phyloP scores from a whole-genome alignment of 2,329 filamentous ascomycete genomes.

The Diaporthe eres region DNA sequence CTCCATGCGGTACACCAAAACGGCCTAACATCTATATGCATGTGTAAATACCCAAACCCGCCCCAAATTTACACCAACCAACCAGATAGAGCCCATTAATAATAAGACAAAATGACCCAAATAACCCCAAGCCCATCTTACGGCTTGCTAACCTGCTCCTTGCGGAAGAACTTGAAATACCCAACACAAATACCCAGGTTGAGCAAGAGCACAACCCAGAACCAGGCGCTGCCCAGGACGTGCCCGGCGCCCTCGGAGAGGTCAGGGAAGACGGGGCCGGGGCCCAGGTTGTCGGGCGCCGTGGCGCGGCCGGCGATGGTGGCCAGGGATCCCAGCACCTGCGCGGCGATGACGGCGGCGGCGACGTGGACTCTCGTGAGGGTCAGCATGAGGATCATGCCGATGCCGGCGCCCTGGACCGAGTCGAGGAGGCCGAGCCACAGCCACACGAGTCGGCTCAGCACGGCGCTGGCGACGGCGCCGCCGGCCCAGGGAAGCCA shows the following conservation, averaged over 20 bases:
- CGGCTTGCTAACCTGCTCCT: conserved; percentile 42
- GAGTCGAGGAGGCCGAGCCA: conserved; percentile 76
- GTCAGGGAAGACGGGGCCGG: conserved; percentile 73
- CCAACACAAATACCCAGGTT: conserved; percentile 70
- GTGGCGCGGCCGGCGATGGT: conserved; percentile 73
- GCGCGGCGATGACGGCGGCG: conserved; percentile 70
- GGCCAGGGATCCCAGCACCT: conserved; percentile 72
- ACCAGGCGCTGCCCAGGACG: conserved; percentile 65
- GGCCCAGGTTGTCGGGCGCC: conserved; percentile 71
- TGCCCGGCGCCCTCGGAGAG: conserved; percentile 61
- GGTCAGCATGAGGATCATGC: conserved; percentile 75
- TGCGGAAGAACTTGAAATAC: conserved; percentile 66
- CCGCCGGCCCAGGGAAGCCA: conserved; percentile 74
- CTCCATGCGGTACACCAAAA: neutral
- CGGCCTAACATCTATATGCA: conserved; percentile 5
- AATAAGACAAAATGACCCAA: neutral
- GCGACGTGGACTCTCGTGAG: conserved; percentile 73
- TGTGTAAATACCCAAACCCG: neutral
- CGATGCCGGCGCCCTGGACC: conserved; percentile 73
- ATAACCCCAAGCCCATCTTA: conserved; percentile 30
- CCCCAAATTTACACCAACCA: neutral
- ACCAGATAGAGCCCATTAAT: neutral
- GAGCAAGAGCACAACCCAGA: conserved; percentile 70
- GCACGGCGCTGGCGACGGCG: conserved; percentile 63
- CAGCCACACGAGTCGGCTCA: conserved; percentile 70